These are phyloP conservation scores for Austroboletus eburneus DNA, from an alignment of 768 basidiomycete species.

Conservation along the genomic window DNA sequence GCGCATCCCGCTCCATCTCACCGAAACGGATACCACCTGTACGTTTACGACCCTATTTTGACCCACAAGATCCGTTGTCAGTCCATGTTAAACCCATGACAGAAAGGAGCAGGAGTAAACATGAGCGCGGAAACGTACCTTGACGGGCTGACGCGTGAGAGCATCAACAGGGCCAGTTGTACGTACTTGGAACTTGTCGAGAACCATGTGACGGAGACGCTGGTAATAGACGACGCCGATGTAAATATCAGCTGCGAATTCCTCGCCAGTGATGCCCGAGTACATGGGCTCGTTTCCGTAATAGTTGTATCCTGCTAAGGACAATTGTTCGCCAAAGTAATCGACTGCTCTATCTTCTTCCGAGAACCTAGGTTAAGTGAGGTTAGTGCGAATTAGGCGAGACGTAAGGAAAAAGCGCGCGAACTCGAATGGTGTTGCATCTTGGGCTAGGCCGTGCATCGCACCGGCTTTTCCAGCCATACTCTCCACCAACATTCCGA, in stretches of 20 bases:
- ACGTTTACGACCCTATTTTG: conserved; percentile 84
- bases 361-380: conserved; percentile 59
- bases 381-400: conserved; percentile 8
- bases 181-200: conserved; percentile 99
- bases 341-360: conserved; percentile 97
- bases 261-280: conserved; percentile 97
- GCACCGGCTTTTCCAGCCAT: conserved; percentile 99
- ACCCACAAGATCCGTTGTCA: conserved; percentile 5
- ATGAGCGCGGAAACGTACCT: conserved; percentile 48
- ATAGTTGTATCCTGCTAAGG: conserved; percentile 95
- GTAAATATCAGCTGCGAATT: conserved; percentile 98
- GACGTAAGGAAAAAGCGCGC: conserved; percentile 25
- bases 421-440: conserved; percentile 97
- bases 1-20: conserved; percentile 99
- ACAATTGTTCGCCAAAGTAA: conserved; percentile 94
- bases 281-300: conserved; percentile 99
- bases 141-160: conserved; percentile 93
- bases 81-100: not conserved
- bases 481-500: conserved; percentile 99
- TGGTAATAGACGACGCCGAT: conserved; percentile 99
- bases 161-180: conserved; percentile 98
- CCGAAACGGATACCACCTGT: conserved; percentile 99
- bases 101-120: not conserved
- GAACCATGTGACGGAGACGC: conserved; percentile 97
- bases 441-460: conserved; percentile 97